phyloP scores from a whole-genome alignment of 2,329 filamentous ascomycete species.

The Talaromyces sp. region DNA sequence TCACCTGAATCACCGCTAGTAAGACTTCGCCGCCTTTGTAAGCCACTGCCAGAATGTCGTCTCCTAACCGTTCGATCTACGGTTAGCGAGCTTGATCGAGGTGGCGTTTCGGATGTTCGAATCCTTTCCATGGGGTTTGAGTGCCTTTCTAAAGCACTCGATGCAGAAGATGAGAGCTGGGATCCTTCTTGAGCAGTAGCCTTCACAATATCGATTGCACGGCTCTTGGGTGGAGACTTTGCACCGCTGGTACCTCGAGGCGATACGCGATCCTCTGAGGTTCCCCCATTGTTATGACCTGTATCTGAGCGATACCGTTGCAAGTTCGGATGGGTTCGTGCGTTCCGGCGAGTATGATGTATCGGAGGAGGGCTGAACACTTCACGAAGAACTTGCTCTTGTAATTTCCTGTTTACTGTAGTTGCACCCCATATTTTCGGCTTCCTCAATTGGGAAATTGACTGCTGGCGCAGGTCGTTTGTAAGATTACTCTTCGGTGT shows the following conservation, averaged over 20 bases:
- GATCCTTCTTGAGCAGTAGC: slow-evolving; percentile 20
- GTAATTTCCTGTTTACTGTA: slow-evolving; percentile 78
- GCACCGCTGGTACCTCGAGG: slow-evolving; percentile 17
- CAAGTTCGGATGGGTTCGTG: slow-evolving; percentile 59
- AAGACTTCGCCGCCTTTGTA: slow-evolving; percentile 75
- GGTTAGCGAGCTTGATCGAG: slow-evolving; percentile 30
- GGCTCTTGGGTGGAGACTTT: slow-evolving; percentile 17
- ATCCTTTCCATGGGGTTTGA: slow-evolving; percentile 29
- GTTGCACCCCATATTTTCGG: slow-evolving; percentile 77
- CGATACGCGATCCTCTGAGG: slow-evolving; percentile 28
- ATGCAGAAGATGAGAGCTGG: slow-evolving; percentile 33
- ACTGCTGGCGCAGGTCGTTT: slow-evolving; percentile 15
- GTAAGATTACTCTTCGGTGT: slow-evolving; percentile 10
- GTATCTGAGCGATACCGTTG: slow-evolving; percentile 42
- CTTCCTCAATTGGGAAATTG: slow-evolving; percentile 38
- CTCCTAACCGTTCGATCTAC: slow-evolving; percentile 44
- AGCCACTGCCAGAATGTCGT: slow-evolving; percentile 80
- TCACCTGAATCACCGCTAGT: slow-evolving; percentile 63
- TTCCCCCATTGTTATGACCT: slow-evolving; percentile 26
- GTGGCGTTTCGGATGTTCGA: slow-evolving; percentile 40
- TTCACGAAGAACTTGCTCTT: slow-evolving; percentile 88
- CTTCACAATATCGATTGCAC: slow-evolving; percentile 24
- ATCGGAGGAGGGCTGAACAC: slow-evolving; percentile 83
- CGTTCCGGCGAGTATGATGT: slow-evolving; percentile 69
- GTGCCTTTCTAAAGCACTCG: slow-evolving; percentile 31